Conservation (phyloP, 192 early-diverging fungal species). For the Coemansia sp. region DNA sequence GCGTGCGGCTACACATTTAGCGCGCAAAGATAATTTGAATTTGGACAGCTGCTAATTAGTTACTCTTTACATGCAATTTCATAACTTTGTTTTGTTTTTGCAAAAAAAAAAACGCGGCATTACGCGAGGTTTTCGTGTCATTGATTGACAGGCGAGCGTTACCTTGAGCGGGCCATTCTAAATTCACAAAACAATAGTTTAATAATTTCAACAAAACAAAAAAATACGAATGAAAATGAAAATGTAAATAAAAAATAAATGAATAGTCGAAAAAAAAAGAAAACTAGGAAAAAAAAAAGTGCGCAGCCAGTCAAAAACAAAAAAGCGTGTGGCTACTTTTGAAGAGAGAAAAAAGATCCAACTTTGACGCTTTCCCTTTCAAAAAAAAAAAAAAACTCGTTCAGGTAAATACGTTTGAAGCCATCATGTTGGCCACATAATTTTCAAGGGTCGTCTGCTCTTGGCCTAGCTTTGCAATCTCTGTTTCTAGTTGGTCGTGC, state of each 20-base stretch:
- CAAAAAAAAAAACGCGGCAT: no score
- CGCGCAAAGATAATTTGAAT: neutral
- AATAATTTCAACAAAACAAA: neutral
- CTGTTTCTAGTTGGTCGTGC: constrained; percentile 34
- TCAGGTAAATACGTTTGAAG: constrained; percentile 46
- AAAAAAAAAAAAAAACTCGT: neutral
- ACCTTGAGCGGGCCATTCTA: constrained; percentile 39
- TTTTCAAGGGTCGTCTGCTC: constrained; percentile 43
- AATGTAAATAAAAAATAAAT: constrained; percentile 2
- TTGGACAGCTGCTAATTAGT: neutral
- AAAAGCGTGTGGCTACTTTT: neutral
- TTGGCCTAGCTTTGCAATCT: constrained; percentile 29
- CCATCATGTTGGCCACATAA: constrained; percentile 55
- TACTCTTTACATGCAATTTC: no score
- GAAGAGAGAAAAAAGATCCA: neutral
- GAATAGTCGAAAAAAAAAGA: constrained; percentile 11
- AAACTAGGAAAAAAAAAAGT: neutral
- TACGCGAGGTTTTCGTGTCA: neutral
- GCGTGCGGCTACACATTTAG: constrained; percentile 16
- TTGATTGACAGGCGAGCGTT: neutral
- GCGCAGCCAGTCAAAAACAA: neutral
- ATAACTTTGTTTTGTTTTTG: neutral
- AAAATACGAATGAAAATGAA: constrained; percentile 3
- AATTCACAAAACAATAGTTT: neutral
- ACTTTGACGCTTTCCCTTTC: constrained; percentile 9